Percentiles rank a stretch among this genome's conserved stretches.
These are phyloP conservation scores for Penicillium sp. DNA, from an alignment of 2,329 filamentous ascomycete species.

Conservation along the genomic window DNA sequence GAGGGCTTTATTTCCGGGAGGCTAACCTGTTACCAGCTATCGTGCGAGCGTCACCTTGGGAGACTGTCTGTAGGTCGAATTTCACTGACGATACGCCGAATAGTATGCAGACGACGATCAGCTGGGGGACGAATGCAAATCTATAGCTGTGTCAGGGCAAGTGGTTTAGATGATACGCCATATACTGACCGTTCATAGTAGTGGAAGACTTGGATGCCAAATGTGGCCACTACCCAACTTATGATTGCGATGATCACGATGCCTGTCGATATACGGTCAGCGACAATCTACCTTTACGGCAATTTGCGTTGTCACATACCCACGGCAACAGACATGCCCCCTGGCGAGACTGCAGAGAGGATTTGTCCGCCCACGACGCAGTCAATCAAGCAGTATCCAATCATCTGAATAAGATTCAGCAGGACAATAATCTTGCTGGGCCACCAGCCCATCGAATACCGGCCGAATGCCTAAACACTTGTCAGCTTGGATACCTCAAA, in stretches of 20 bases:
- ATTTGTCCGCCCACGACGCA: constrained; percentile 68
- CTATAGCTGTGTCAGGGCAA: constrained; percentile 23
- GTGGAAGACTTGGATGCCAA: constrained; percentile 67
- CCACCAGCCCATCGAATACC: constrained; percentile 65
- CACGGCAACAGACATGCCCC: constrained; percentile 61
- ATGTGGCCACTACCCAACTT: constrained; percentile 63
- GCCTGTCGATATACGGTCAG: constrained; percentile 24
- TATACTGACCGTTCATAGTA: constrained; percentile 59
- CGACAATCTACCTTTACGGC: not conserved
- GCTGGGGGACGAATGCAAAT: constrained; percentile 64
- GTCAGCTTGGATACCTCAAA: not conserved
- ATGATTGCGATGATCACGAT: constrained; percentile 65
- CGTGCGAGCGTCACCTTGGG: constrained; percentile 52
- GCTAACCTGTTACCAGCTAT: constrained; percentile 48
- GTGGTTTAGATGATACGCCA: not conserved
- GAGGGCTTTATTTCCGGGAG: not conserved
- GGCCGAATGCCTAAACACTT: constrained; percentile 50
- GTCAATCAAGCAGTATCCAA: constrained; percentile 63
- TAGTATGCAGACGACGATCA: constrained; percentile 60
- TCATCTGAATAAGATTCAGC: constrained; percentile 61
- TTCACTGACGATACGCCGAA: constrained; percentile 60
- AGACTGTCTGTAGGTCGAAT: constrained; percentile 56
- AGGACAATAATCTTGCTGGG: constrained; percentile 63
- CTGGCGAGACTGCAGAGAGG: constrained; percentile 61
- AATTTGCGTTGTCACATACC: constrained; percentile 39